Evolutionary conservation across 148 eudicot genomes (phyloP).

Genomic region (Amaranthus hypochondriacus): DNA sequence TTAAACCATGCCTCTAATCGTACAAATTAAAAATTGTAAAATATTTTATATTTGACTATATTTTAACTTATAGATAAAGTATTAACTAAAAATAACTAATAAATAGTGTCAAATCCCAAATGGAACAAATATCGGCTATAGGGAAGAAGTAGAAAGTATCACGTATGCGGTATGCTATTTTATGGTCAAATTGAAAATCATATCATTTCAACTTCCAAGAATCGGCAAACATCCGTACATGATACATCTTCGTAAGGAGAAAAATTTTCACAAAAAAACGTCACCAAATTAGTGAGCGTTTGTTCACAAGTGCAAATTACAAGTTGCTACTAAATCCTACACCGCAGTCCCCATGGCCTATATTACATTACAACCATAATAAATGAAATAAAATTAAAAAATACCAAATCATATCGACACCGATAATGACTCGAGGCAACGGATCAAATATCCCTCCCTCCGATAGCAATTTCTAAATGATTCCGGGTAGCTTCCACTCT

Average conservation of each 20-base stretch:
- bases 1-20: too few relatives aligned
- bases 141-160: too few relatives aligned
- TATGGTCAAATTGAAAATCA: too few relatives aligned
- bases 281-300: slow-evolving; percentile 12
- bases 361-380: slow-evolving; percentile 7
- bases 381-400: not conserved
- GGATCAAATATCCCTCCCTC: too few relatives aligned
- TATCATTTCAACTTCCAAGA: not conserved
- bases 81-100: too few relatives aligned
- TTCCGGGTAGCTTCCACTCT: not conserved
- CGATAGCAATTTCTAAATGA: not conserved
- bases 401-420: not conserved
- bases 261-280: slow-evolving; percentile 9
- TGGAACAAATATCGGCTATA: too few relatives aligned
- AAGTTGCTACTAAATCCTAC: slow-evolving; percentile 12
- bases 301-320: slow-evolving; percentile 9
- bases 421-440: not conserved
- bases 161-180: too few relatives aligned
- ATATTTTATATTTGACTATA: too few relatives aligned
- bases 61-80: too few relatives aligned
- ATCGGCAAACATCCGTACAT: not conserved
- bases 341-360: slow-evolving; percentile 11
- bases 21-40: too few relatives aligned
- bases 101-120: too few relatives aligned
- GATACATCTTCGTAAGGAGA: slow-evolving; percentile 12